phyloP scores from a whole-genome alignment of 345 rosid genomes.

The Sonneratia caseolaris region DNA sequence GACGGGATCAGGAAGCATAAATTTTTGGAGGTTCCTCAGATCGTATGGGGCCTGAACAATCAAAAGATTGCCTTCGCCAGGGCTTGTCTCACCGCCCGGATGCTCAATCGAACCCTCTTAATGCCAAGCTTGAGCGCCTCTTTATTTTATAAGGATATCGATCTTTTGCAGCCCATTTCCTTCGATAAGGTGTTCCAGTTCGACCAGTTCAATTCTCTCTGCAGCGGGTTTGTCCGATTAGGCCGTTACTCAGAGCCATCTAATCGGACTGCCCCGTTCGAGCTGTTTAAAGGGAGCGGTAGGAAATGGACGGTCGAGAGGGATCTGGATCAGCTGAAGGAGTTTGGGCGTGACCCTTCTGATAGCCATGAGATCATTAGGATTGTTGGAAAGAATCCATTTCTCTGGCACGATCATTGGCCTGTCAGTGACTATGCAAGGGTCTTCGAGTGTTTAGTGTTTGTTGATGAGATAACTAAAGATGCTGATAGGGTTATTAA shows the following conservation, averaged over 20 bases:
- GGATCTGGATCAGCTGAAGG: conserved; percentile 64
- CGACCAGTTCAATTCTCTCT: conserved; percentile 59
- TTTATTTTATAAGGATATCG: conserved; percentile 81
- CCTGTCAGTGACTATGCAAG: conserved; percentile 79
- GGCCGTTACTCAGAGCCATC: conserved; percentile 47
- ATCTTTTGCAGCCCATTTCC: conserved; percentile 63
- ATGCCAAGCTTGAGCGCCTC: conserved; percentile 96
- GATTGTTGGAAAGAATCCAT: conserved; percentile 72
- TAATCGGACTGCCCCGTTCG: conserved; percentile 32
- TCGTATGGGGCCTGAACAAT: conserved; percentile 95
- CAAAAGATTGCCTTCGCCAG: conserved; percentile 97
- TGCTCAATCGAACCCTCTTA: conserved; percentile 77
- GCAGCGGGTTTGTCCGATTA: conserved; percentile 61
- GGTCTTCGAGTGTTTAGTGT: conserved; percentile 73
- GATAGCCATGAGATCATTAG: conserved; percentile 62
- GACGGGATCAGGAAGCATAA: conserved; percentile 41
- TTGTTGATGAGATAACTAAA: conserved; percentile 55
- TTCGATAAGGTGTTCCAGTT: conserved; percentile 74
- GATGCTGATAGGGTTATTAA: conserved; percentile 76
- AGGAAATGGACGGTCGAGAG: conserved; percentile 81
- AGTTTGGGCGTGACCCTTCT: conserved; percentile 22
- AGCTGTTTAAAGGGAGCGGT: conserved; percentile 86
- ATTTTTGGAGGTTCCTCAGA: conserved; percentile 87
- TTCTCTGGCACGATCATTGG: conserved; percentile 99
- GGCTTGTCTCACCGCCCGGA: conserved; percentile 80